Percentiles rank a stretch among this genome's conserved stretches.
These are phyloP conservation scores for Leccinum incarnatum DNA, from an alignment of 768 basidiomycete genomes.

Conservation along the genomic window DNA sequence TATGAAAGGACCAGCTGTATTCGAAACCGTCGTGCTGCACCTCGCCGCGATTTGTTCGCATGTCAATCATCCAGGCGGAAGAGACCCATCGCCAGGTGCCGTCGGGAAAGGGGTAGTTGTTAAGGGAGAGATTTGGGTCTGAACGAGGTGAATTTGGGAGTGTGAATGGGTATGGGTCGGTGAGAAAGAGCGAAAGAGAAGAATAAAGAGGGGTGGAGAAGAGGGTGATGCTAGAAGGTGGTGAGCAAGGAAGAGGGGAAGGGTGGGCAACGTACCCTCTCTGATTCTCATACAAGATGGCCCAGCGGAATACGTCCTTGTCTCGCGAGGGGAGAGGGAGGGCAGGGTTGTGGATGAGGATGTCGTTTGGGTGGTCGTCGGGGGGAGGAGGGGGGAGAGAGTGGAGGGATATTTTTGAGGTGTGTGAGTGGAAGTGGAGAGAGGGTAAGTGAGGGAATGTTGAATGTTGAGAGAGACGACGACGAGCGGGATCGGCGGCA, in stretches of 20 bases:
- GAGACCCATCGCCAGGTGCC: conserved; percentile 83
- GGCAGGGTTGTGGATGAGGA: conserved; percentile 30
- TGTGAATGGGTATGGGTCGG: conserved; percentile 74
- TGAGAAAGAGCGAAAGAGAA: conserved; percentile 60
- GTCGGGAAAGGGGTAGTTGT: conserved; percentile 71
- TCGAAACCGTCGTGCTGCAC: conserved; percentile 84
- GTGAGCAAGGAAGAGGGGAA: conserved; percentile 3
- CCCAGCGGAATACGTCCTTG: conserved; percentile 69
- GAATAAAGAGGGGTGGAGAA: conserved; percentile 78
- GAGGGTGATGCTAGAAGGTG: conserved; percentile 49
- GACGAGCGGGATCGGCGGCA: conserved; percentile 46
- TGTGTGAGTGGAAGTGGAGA: conserved; percentile 32
- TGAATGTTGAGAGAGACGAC: conserved; percentile 40
- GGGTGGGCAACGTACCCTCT: conserved; percentile 52
- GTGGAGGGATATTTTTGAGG: neutral
- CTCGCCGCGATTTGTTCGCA: conserved; percentile 71
- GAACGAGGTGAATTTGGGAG: conserved; percentile 43
- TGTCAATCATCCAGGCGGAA: conserved; percentile 82
- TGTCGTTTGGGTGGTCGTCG: conserved; percentile 17
- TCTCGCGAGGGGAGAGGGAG: conserved; percentile 30
- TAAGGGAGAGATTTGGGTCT: conserved; percentile 56
- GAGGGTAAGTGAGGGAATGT: conserved; percentile 33
- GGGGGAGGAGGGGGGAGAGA: neutral
- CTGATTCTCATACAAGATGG: conserved; percentile 79
- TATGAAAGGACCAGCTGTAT: conserved; percentile 78